Base-by-base conservation (phyloP, 2,329 filamentous ascomycete genomes). In the Botrytis paeoniae region DNA sequence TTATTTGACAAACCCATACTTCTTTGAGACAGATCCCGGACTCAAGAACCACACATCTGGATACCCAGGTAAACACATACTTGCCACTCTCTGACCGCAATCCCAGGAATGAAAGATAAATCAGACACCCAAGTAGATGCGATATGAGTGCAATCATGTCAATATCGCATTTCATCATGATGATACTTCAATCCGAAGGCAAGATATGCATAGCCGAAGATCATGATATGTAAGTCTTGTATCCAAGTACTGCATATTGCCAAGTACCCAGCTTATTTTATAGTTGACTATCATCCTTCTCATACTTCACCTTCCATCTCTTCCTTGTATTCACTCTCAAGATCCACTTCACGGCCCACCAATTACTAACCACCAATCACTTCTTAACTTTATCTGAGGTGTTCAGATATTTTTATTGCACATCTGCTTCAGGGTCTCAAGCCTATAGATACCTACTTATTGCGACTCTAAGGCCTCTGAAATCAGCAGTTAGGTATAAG, bases 211-310 rank as follows among this genome's bases (percentile, higher is more conserved):
- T n/a, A n/a, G 8, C 25, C 25, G 25, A 9, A 18, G 22, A 39
- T 2, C 14, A 9, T 16, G 14, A 62, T 2, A 5, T 62, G 9
- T 2, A n/a, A 22, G 25, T n/a, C 51, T 18, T 29, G 3, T 6
- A 57, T 18, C n/a, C n/a, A 3, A 10, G 0, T 16, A n/a, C 12
- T 18, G 14, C 20, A n/a, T 22, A 2, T 39, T n/a, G 0, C 39
- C 25, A 9, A 39, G 7, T 61, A 4, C 3, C 8, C 6, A 39
- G 32, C 59, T 39, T 5, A 16, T 8, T 10, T 18, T 9, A n/a
- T 39, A 16, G 10, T n/a, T 3, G 35, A 12, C 32, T 18, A 61
- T 39, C 25, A 2, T 39, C 12, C 3, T 39, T 37, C 22, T 37
- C 14, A 2, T 22, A 37, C 32, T 61, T 39, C 14, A n/a, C 20